These are phyloP conservation scores for Saccharomyces hybrid DNA, from an alignment of 1,139 yeast genomes.

Conservation along the genomic window DNA sequence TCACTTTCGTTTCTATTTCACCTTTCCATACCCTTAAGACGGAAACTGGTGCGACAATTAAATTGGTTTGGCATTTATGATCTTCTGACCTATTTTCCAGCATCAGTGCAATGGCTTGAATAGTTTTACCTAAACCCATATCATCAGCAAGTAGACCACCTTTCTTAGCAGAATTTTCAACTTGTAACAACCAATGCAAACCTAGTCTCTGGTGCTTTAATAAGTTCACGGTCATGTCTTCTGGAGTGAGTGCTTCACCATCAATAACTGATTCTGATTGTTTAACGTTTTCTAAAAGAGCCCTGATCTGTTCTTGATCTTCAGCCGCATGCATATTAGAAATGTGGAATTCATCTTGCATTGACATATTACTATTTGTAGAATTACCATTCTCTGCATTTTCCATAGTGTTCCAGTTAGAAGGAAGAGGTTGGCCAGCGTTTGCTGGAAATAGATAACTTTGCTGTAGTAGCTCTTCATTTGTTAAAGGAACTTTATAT, in stretches of 20 bases:
- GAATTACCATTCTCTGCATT: neutral
- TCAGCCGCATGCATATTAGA: constrained; percentile 32
- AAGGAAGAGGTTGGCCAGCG: neutral
- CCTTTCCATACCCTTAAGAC: constrained; percentile 76
- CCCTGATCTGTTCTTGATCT: constrained; percentile 44
- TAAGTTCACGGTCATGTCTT: constrained; percentile 53
- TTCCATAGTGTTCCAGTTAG: constrained; percentile 1
- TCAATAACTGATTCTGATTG: constrained; percentile 47
- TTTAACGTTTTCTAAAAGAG: constrained; percentile 58
- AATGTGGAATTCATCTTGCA: constrained; percentile 13
- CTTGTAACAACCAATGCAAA: constrained; percentile 66
- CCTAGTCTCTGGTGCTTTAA: constrained; percentile 85
- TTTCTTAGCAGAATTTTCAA: constrained; percentile 51
- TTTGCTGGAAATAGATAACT: neutral
- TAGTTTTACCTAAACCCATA: constrained; percentile 91
- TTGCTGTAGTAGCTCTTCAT: constrained; percentile 10
- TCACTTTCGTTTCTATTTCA: constrained; percentile 59
- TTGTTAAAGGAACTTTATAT: constrained; percentile 18
- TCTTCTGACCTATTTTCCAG: constrained; percentile 44
- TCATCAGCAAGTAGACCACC: constrained; percentile 91
- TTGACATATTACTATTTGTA: neutral
- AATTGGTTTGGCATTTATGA: constrained; percentile 44
- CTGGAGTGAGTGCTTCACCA: constrained; percentile 61
- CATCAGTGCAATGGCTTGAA: constrained; percentile 69
- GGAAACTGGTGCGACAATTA: constrained; percentile 80